These are phyloP conservation scores for Cryphonectria naterciae DNA, from an alignment of 2,329 filamentous ascomycete genomes.

Conservation along the genomic window DNA sequence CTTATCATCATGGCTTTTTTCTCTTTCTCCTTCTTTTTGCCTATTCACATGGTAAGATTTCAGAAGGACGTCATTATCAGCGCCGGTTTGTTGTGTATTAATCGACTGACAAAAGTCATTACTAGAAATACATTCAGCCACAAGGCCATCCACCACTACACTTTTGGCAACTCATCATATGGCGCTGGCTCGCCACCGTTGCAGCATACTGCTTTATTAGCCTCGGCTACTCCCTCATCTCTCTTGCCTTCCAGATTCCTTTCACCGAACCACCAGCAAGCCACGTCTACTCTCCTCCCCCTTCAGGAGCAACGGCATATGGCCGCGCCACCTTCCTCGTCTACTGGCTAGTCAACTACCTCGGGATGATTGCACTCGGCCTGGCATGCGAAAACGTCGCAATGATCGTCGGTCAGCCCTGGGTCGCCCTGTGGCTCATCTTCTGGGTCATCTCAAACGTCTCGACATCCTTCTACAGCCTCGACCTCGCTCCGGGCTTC, in stretches of 20 bases:
- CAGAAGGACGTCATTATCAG: neutral
- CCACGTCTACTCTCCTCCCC: conserved; percentile 44
- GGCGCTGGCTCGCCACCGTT: conserved; percentile 61
- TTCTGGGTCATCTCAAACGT: conserved; percentile 72
- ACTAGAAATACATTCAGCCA: conserved; percentile 54
- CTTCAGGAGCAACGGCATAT: conserved; percentile 56
- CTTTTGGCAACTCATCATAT: conserved; percentile 60
- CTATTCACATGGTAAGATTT: conserved; percentile 55
- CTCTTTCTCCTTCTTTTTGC: conserved; percentile 67
- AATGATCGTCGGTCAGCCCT: conserved; percentile 64
- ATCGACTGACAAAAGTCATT: neutral
- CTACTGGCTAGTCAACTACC: conserved; percentile 67
- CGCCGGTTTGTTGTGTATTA: neutral
- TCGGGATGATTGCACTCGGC: conserved; percentile 66
- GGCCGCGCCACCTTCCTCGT: conserved; percentile 62
- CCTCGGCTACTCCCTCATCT: conserved; percentile 66
- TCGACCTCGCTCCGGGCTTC: conserved; percentile 62
- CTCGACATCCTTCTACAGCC: conserved; percentile 60
- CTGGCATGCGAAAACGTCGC: conserved; percentile 68
- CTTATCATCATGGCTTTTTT: conserved; percentile 71
- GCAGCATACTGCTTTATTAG: conserved; percentile 64
- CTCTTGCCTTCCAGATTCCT: conserved; percentile 65
- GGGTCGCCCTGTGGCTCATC: conserved; percentile 64
- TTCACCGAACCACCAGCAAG: conserved; percentile 55
- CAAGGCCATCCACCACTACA: conserved; percentile 61